Evolutionary conservation across 73 alveolate species (phyloP).

Genomic region (Paraurostyla sp.): DNA sequence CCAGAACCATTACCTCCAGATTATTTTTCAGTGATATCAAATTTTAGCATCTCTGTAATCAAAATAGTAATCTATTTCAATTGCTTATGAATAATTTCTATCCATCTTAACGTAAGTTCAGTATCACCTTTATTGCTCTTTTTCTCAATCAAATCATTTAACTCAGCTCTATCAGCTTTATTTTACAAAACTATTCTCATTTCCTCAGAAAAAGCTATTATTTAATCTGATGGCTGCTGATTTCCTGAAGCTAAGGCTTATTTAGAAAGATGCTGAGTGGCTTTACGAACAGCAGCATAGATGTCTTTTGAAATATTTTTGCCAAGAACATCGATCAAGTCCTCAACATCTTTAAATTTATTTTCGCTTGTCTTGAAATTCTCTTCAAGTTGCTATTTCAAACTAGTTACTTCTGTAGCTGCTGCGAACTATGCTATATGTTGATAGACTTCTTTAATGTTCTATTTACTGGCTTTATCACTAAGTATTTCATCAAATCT

Average conservation of each 20-base stretch:
- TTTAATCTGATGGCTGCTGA: not conserved
- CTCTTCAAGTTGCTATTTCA: not conserved
- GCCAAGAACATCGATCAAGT: constrained; percentile 29
- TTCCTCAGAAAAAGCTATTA: not conserved
- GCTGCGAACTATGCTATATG: not conserved
- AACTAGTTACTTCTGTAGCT: not conserved
- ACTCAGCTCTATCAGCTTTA: constrained; percentile 27
- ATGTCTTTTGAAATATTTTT: constrained; percentile 36
- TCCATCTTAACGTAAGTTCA: constrained; percentile 28
- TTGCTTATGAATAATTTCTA: constrained; percentile 22
- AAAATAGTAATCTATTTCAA: constrained; percentile 1
- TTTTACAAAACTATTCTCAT: not conserved
- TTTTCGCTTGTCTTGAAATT: not conserved
- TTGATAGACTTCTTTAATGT: constrained; percentile 21
- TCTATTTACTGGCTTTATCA: constrained; percentile 30
- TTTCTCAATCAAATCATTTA: not conserved
- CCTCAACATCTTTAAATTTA: constrained; percentile 24
- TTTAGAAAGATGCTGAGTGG: not conserved
- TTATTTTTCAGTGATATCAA: not conserved
- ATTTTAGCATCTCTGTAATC: constrained; percentile 16
- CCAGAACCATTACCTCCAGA: not conserved
- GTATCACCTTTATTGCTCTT: constrained; percentile 34
- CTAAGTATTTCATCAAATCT: constrained; percentile 39
- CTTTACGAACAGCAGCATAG: constrained; percentile 29
- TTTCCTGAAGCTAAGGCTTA: not conserved